Base-by-base conservation (phyloP, 768 basidiomycete species). In the Austroboletus festivus region DNA sequence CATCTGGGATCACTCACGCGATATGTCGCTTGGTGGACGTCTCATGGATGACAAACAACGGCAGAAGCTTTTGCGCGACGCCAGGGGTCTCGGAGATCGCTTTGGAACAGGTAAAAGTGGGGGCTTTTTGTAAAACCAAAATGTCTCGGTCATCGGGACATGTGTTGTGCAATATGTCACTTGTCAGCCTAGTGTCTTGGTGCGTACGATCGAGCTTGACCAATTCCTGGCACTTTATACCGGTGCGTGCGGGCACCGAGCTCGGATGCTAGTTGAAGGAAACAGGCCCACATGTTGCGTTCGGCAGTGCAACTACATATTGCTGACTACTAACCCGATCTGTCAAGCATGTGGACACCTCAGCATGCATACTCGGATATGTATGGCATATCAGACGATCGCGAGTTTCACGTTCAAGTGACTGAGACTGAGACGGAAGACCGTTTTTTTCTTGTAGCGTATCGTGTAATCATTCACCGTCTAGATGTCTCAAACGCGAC, bases 1-100 rank as follows among this genome's bases (percentile, higher is more conserved):
- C 0, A 90, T 97, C 22, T 98, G 95, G 95, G 95, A 99, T 57
- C 92, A 90, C 59, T 73, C 82, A 30, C 76, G 93, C 23, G 92
- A 95, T 66, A 96, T 99, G 93, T 79, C 78, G 3, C 58, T 95
- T 4, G 84, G 85, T 2, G 94, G 95, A 13, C 73, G 89, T 42
- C 73, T 96, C 24, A 88, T 99, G 89, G 93, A 91, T 59, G 94
- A 96, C 51, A 77, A 74, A 38, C 84, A 89, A 62, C 76, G 95
- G 52, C 75, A 79, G 46, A 83, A 82, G 60, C 74, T 91, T 65
- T 75, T 98, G 59, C 79, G 76, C 48, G 93, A 97, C 54, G 86
- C 93, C 11, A 82, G 80, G 52, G 82, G 84, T 6, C 72, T 97
- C 15, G 83, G 86, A 26, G 89, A 91, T 60, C 73, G 92, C 45